phyloP scores from a whole-genome alignment of 345 rosid species.

The Eucalyptus decipiens region DNA sequence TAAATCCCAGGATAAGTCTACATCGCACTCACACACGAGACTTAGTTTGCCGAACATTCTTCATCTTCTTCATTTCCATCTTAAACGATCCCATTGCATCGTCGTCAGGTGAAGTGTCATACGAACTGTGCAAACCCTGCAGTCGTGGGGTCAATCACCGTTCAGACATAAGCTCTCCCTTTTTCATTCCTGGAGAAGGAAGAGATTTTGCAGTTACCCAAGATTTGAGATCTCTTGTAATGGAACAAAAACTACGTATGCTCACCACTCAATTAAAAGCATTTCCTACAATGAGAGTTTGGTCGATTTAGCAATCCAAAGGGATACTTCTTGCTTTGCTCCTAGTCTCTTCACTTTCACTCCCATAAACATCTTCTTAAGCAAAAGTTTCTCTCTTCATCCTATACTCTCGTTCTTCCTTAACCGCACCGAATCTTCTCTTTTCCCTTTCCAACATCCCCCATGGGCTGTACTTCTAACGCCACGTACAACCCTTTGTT shows the following conservation, averaged over 20 bases:
- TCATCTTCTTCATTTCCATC: neutral
- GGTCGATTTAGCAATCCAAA: neutral
- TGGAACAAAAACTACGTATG: neutral
- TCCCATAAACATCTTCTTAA: too few relatives aligned
- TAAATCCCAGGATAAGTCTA: neutral
- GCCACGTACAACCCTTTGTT: neutral
- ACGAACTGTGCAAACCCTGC: neutral
- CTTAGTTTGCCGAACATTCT: neutral
- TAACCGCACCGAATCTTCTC: neutral
- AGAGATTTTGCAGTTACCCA: too few relatives aligned
- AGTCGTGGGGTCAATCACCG: too few relatives aligned
- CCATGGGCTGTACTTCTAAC: neutral
- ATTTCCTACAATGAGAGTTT: neutral
- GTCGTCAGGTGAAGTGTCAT: neutral
- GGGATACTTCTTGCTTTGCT: too few relatives aligned
- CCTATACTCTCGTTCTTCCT: too few relatives aligned
- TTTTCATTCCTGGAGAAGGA: too few relatives aligned
- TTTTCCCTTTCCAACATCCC: neutral
- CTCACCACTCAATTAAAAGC: neutral
- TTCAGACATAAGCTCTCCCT: too few relatives aligned
- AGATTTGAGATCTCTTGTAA: too few relatives aligned
- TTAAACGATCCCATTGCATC: neutral
- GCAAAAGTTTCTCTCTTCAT: too few relatives aligned
- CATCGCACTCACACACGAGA: neutral
- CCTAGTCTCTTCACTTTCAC: too few relatives aligned